Conservation (phyloP, 176 grass and related monocot species). For the Thinopyrum elongatum region DNA sequence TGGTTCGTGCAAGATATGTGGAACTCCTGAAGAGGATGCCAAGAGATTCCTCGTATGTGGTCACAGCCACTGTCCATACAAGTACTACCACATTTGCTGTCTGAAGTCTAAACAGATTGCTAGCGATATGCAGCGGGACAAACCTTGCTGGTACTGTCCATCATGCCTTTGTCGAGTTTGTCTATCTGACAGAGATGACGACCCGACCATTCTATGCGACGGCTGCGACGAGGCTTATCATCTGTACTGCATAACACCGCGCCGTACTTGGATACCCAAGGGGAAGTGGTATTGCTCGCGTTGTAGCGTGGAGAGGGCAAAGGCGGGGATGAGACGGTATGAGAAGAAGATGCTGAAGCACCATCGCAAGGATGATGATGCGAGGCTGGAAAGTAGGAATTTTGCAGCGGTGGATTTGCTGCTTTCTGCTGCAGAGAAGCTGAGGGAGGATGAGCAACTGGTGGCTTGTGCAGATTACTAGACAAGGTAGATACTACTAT, state of each 20-base stretch:
- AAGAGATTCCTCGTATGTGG: constrained; percentile 75
- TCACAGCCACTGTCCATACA: constrained; percentile 69
- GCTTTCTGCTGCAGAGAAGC: constrained; percentile 58
- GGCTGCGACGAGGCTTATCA: constrained; percentile 83
- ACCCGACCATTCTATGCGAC: constrained; percentile 78
- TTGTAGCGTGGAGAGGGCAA: constrained; percentile 53
- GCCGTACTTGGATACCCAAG: constrained; percentile 53
- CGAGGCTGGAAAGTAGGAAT: constrained; percentile 21
- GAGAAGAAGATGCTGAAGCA: constrained; percentile 46
- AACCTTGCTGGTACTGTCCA: constrained; percentile 77
- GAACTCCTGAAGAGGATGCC: constrained; percentile 57
- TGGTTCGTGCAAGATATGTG: constrained; percentile 78
- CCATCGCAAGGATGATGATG: constrained; percentile 37
- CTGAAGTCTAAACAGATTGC: constrained; percentile 60
- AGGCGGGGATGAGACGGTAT: constrained; percentile 52
- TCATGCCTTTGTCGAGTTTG: constrained; percentile 86
- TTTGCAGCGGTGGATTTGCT: constrained; percentile 58
- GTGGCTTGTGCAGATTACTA: not conserved
- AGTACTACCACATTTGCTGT: constrained; percentile 80
- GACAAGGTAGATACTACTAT: not conserved
- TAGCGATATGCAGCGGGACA: constrained; percentile 37
- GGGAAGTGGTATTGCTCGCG: constrained; percentile 78
- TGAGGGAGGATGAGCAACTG: constrained; percentile 43
- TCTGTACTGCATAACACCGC: constrained; percentile 82
- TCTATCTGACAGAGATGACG: constrained; percentile 67